Evolutionary conservation across 768 basidiomycete species (phyloP), one percentile per base, ranked within the genome.

Genomic region (Obba rivulosa): DNA sequence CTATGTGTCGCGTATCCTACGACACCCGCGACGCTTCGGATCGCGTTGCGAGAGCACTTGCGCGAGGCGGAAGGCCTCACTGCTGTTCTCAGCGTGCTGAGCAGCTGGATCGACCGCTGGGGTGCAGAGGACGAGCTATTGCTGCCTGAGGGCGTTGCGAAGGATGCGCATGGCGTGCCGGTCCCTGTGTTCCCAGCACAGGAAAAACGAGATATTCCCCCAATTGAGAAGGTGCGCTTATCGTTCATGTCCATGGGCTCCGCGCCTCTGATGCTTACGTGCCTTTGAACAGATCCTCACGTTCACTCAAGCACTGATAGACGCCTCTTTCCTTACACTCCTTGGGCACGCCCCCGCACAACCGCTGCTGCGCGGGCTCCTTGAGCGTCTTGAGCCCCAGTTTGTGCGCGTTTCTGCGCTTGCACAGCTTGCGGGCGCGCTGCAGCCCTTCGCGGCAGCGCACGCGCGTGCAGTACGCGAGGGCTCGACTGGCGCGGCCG

Each of bases 271-370:
- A 40, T 50, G 8, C 21, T n/a, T 31, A 23, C 34, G 36, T 31
- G 4, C 17, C 45, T 34, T 47, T 39, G 8, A 7, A 18, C 59
- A 87, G 84, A 66, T 81, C 45, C 62, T 83, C 20, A 53, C 62
- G 0, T 85, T 90, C 68, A 59, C 85, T 8, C 82, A 85, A 65
- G 68, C 72, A 4, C 61, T 89, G 46, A 71, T 92, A 22, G 89
- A 92, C 62, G 75, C 87, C 0, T 82, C 78, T 11, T 87, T 87
- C 61, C 71, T 90, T 40, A 66, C 73, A 1, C 70, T 92, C 18
- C 69, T 91, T 11, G 80, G 84, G 51, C 73, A 88, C 57, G 63
- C 74, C 13, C 80, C 81, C 0, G 73, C 83, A 4, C 79, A 87
- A 56, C 55, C 59, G 20, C 54, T 80, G 21, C 68, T 92, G 18